A percentile compares a stretch with the other conserved stretches of the same genome.
Evolutionary conservation across 2,329 filamentous ascomycete genomes (phyloP).

Genomic region (Rhinocladiella mackenziei): DNA sequence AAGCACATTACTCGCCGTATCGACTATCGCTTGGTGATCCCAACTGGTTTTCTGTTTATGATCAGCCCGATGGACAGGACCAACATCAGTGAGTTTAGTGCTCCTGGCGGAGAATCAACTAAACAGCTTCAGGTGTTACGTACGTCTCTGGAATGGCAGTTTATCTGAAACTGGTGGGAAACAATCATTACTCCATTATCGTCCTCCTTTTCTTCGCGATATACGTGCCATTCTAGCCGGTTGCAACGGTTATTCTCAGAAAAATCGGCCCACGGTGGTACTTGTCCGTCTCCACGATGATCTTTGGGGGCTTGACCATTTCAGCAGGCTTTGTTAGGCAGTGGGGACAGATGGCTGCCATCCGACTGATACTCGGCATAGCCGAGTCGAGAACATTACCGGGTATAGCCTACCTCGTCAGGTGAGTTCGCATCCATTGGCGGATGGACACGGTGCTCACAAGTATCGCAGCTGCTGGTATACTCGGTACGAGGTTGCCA

Average conservation of each 20-base stretch:
- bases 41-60: not conserved
- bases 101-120: too few relatives aligned
- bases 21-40: not conserved
- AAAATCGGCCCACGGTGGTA: not conserved
- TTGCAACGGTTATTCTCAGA: not conserved
- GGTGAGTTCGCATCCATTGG: too few relatives aligned
- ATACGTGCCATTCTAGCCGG: not conserved
- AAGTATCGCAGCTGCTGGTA: conserved; percentile 37
- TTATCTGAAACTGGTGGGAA: not conserved
- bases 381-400: not conserved
- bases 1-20: not conserved
- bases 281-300: not conserved
- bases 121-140: too few relatives aligned
- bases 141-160: not conserved
- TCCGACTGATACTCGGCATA: not conserved
- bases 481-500: conserved; percentile 37
- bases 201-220: not conserved
- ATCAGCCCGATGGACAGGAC: not conserved
- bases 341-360: not conserved
- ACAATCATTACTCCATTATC: not conserved
- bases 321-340: not conserved
- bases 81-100: too few relatives aligned
- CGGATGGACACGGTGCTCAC: too few relatives aligned
- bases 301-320: not conserved
- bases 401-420: too few relatives aligned